These are phyloP conservation scores for Uronychia binucleata DNA, from an alignment of 73 alveolate genomes.

Conservation along the genomic window DNA sequence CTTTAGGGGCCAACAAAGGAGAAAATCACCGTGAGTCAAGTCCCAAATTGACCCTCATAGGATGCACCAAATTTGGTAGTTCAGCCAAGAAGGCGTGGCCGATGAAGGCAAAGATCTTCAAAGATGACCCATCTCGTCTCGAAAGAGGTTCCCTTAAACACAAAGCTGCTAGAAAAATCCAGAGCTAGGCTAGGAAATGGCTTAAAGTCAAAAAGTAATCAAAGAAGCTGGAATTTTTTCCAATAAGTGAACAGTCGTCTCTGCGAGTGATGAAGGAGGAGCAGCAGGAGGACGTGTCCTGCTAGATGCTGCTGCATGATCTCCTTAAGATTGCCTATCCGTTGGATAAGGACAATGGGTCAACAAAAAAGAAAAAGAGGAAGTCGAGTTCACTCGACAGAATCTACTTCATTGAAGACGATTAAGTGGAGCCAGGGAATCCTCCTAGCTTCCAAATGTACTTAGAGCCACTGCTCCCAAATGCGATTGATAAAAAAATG, in stretches of 20 bases:
- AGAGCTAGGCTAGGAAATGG: neutral
- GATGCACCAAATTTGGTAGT: neutral
- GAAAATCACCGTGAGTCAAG: too few species aligned
- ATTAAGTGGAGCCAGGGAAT: neutral
- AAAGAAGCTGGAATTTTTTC: neutral
- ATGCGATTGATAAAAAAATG: neutral
- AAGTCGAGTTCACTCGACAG: neutral
- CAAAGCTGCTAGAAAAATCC: neutral
- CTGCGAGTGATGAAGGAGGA: neutral
- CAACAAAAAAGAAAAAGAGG: neutral
- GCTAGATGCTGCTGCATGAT: neutral
- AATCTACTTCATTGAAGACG: neutral
- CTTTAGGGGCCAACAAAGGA: neutral
- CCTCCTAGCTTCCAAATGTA: neutral
- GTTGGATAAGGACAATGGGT: too few species aligned
- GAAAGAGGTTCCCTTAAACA: neutral
- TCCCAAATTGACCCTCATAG: too few species aligned
- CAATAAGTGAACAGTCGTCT: neutral
- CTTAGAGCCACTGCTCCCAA: neutral
- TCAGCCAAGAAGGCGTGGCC: neutral
- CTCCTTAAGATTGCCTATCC: neutral
- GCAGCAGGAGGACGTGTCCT: too few species aligned
- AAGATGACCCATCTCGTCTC: neutral
- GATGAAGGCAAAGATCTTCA: neutral
- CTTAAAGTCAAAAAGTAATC: neutral